Conservation (phyloP, 306 rosid genomes). For the Biancaea sappan region DNA sequence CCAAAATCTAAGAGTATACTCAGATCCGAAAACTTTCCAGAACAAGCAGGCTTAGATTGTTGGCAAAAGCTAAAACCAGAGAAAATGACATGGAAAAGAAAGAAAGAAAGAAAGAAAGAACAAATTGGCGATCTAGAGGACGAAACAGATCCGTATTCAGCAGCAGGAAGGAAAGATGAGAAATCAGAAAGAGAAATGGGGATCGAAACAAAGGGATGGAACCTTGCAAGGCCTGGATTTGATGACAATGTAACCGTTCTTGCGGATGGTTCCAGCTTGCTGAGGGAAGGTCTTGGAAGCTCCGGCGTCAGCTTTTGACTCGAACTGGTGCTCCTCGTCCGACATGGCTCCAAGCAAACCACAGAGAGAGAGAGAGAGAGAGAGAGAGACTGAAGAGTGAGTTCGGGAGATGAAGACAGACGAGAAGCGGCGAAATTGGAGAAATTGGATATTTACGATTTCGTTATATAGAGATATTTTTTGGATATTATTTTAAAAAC, state of each 20-base stretch:
- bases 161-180: background rate
- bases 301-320: constrained; percentile 96
- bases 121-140: background rate
- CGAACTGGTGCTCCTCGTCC: constrained; percentile 99
- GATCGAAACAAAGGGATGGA: background rate
- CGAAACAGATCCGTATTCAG: constrained; percentile 1
- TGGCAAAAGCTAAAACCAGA: background rate
- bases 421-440: background rate
- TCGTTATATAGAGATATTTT: background rate
- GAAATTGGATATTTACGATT: background rate
- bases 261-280: constrained; percentile 97
- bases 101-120: no score
- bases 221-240: constrained; percentile 98
- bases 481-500: no score
- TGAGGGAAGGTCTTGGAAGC: constrained; percentile 97
- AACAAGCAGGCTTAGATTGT: constrained; percentile 1
- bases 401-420: background rate
- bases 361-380: background rate
- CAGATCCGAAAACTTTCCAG: constrained; percentile 1
- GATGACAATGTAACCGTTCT: constrained; percentile 90
- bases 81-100: background rate
- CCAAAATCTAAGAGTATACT: background rate
- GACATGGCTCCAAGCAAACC: constrained; percentile 55
- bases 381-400: background rate
- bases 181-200: background rate